These are phyloP conservation scores for Turnera subulata DNA, from an alignment of 345 rosid species.

Conservation along the genomic window DNA sequence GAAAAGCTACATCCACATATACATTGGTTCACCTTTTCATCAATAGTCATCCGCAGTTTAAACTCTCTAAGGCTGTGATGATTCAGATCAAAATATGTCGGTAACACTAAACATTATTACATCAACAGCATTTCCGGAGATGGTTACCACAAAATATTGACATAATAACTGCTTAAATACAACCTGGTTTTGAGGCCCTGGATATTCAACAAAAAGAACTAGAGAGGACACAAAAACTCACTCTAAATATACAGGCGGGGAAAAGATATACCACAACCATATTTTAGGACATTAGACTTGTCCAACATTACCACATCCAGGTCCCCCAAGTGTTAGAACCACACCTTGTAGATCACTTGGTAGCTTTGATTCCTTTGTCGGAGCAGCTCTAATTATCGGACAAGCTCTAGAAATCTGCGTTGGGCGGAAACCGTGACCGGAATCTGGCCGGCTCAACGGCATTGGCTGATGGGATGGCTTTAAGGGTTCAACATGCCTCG, in stretches of 20 bases:
- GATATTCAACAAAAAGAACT: no score
- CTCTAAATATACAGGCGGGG: no score
- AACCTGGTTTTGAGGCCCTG: background rate
- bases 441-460: constrained; percentile 10
- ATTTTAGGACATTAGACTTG: background rate
- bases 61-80: background rate
- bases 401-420: constrained; percentile 22
- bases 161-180: no score
- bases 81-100: background rate
- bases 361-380: constrained; percentile 35
- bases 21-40: no score
- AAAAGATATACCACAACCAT: no score
- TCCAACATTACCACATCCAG: constrained; percentile 37
- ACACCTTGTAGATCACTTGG: constrained; percentile 64
- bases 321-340: constrained; percentile 68
- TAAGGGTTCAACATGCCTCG: constrained; percentile 16
- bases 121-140: no score
- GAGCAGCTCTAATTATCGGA: constrained; percentile 14
- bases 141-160: no score
- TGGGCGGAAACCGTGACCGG: constrained; percentile 17
- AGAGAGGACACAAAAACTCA: no score
- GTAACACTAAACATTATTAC: background rate
- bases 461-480: constrained; percentile 21
- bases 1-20: no score
- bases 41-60: background rate